phyloP scores from a whole-genome alignment of 495 filamentous ascomycete species.

The Tuber borchii region DNA sequence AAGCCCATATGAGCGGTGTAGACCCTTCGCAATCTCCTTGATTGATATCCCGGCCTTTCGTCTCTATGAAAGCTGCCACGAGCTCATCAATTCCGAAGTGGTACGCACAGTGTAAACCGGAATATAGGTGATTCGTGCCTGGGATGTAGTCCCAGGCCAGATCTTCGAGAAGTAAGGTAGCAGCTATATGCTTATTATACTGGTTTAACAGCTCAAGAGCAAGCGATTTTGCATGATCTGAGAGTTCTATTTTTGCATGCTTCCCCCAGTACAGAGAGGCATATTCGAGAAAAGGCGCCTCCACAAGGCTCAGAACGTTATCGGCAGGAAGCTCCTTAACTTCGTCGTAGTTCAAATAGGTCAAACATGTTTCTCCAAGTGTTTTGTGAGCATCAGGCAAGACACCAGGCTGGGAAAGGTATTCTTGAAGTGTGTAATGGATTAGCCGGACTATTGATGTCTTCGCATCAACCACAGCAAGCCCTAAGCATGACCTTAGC shows the following conservation, averaged over 20 bases:
- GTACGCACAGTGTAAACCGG: too few relatives aligned
- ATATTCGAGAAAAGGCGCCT: background rate
- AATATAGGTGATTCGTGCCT: background rate
- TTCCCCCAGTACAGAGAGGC: background rate
- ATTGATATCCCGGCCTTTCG: background rate
- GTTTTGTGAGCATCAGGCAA: background rate
- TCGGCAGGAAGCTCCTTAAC: background rate
- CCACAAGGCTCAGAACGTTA: background rate
- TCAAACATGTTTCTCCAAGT: background rate
- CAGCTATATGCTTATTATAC: background rate
- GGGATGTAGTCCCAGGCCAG: too few relatives aligned
- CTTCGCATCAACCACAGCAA: too few relatives aligned
- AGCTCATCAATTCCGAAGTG: background rate
- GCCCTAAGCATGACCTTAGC: too few relatives aligned
- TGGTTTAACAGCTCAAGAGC: background rate
- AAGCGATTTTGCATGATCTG: background rate
- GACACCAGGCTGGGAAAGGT: background rate
- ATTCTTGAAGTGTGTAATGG: background rate
- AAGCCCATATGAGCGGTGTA: background rate
- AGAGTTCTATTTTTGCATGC: background rate
- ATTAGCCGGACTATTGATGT: too few relatives aligned
- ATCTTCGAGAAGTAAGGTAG: background rate
- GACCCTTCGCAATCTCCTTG: background rate
- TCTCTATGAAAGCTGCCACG: background rate
- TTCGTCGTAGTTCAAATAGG: background rate